Percentiles rank a stretch among this genome's conserved stretches.
These are phyloP conservation scores for Pisolithus tinctorius DNA, from an alignment of 768 basidiomycete genomes.

Conservation along the genomic window DNA sequence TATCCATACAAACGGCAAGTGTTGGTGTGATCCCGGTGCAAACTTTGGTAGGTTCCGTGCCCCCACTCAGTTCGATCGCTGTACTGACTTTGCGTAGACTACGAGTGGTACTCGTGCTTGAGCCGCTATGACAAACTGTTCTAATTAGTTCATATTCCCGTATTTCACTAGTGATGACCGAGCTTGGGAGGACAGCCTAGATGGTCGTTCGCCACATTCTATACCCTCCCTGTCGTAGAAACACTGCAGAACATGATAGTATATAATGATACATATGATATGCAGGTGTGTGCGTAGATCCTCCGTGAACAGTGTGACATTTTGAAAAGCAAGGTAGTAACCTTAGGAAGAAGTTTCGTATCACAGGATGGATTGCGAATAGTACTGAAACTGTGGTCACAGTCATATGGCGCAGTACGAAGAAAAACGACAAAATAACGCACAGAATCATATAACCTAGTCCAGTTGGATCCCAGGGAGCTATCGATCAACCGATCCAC, in stretches of 20 bases:
- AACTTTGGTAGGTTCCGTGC: constrained; percentile 51
- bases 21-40: constrained; percentile 65
- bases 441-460: constrained; percentile 92
- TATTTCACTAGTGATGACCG: background rate
- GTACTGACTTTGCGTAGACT: constrained; percentile 39
- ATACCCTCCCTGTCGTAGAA: background rate
- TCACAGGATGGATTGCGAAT: constrained; percentile 84
- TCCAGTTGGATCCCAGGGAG: constrained; percentile 91
- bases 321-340: background rate
- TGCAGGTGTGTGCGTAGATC: background rate
- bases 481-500: constrained; percentile 87
- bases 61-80: background rate
- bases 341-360: background rate
- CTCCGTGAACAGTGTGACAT: background rate
- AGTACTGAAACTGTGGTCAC: constrained; percentile 74
- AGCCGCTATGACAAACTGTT: constrained; percentile 68
- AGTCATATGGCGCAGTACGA: background rate
- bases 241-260: constrained; percentile 1
- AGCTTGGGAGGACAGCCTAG: background rate
- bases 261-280: background rate
- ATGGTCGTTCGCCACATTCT: background rate
- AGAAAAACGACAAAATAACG: constrained; percentile 18
- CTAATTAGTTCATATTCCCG: constrained; percentile 8
- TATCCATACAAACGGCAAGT: constrained; percentile 51
- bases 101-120: constrained; percentile 86